Conservation (phyloP, 148 eudicot species). For the Nyssa sinensis region DNA sequence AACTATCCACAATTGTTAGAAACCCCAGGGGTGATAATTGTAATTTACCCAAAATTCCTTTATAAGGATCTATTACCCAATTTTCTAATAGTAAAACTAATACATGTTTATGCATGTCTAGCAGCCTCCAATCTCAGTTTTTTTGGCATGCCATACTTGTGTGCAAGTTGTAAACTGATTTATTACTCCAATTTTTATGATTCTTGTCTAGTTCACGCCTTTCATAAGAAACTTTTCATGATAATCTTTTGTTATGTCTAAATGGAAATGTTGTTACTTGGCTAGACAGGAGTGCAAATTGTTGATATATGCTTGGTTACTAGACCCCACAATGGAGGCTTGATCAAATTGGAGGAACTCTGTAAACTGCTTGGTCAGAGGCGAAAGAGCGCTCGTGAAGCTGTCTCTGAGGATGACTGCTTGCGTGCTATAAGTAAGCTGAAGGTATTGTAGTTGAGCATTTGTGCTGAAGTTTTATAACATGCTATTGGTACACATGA, state of each 20-base stretch:
- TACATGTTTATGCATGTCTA: not conserved
- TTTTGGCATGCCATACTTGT: not conserved
- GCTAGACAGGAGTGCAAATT: slow-evolving; percentile 84
- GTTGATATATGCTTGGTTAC: slow-evolving; percentile 93
- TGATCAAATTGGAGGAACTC: slow-evolving; percentile 90
- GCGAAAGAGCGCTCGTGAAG: slow-evolving; percentile 83
- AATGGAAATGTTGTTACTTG: slow-evolving; percentile 24
- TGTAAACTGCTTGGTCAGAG: slow-evolving; percentile 64
- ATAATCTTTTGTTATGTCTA: not conserved
- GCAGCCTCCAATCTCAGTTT: not conserved
- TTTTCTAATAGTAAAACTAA: not conserved
- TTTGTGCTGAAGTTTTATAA: not conserved
- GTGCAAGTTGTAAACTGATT: not conserved
- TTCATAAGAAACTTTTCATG: not conserved
- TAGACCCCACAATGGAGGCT: slow-evolving; percentile 83
- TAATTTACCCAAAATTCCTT: no score
- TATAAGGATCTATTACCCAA: not conserved
- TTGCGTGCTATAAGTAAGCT: slow-evolving; percentile 97
- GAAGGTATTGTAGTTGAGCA: slow-evolving; percentile 50
- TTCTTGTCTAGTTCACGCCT: not conserved
- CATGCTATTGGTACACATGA: not conserved
- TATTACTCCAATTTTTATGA: not conserved
- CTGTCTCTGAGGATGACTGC: slow-evolving; percentile 94
- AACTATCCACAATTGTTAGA: no score
- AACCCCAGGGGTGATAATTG: no score